A percentile compares a stretch with the other conserved stretches of the same genome.
Evolutionary conservation across 2,329 filamentous ascomycete genomes (phyloP).

Genomic region (Fusarium azukiicola): DNA sequence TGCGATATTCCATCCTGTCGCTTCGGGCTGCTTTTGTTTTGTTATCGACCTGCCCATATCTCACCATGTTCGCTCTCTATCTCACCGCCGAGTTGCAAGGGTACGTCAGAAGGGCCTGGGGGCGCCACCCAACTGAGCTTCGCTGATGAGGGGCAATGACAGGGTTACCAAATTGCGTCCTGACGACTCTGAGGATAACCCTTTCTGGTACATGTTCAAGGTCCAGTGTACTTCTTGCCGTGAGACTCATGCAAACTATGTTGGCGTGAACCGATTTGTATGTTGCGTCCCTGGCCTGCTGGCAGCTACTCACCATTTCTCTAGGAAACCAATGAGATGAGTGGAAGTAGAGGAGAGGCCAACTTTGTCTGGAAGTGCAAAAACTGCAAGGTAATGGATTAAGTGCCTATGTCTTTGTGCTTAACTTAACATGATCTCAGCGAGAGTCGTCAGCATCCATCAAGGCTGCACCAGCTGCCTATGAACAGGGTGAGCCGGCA

Average conservation of each 20-base stretch:
- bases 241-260: slow-evolving; percentile 92
- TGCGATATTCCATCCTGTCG: slow-evolving; percentile 9
- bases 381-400: slow-evolving; percentile 89
- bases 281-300: slow-evolving; percentile 56
- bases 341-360: slow-evolving; percentile 95
- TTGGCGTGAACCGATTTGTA: slow-evolving; percentile 94
- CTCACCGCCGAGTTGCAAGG: slow-evolving; percentile 85
- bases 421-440: slow-evolving; percentile 65
- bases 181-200: slow-evolving; percentile 88
- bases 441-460: slow-evolving; percentile 93
- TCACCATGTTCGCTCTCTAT: slow-evolving; percentile 82
- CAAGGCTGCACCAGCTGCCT: slow-evolving; percentile 85
- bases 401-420: neutral
- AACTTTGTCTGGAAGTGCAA: slow-evolving; percentile 99
- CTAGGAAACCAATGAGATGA: slow-evolving; percentile 94
- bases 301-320: slow-evolving; percentile 24
- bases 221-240: slow-evolving; percentile 99
- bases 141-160: slow-evolving; percentile 48
- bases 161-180: slow-evolving; percentile 96
- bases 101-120: slow-evolving; percentile 65
- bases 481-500: slow-evolving; percentile 85
- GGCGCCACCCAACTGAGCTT: slow-evolving; percentile 25
- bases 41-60: neutral
- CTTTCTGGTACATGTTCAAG: slow-evolving; percentile 98
- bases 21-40: neutral